Conservation (phyloP, 257 asterid genomes). For the Ilex asprella region DNA sequence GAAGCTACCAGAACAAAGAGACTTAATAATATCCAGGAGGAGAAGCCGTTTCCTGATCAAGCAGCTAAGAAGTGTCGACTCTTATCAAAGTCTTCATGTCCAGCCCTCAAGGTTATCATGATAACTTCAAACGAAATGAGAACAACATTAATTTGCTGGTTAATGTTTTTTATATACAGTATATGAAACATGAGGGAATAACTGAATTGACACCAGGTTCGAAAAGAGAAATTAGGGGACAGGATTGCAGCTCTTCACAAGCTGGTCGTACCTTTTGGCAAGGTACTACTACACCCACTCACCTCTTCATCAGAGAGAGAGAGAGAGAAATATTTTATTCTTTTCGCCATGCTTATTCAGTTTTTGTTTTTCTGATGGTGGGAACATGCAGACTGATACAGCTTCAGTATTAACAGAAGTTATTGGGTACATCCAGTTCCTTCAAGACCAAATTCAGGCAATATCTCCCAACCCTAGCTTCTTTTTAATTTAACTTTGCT, state of each 20-base stretch:
- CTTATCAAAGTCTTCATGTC: conserved; percentile 16
- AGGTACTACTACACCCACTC: conserved; percentile 10
- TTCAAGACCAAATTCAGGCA: conserved; percentile 29
- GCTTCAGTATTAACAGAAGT: conserved; percentile 36
- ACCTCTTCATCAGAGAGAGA: conserved; percentile 2
- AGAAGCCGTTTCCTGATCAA: conserved; percentile 1
- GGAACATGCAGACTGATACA: conserved; percentile 28
- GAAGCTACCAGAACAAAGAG: too few species aligned
- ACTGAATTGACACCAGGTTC: conserved; percentile 10
- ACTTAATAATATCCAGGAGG: too few species aligned
- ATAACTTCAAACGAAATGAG: too few species aligned
- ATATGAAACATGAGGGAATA: too few species aligned
- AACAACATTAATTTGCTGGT: too few species aligned
- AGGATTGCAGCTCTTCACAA: conserved; percentile 38
- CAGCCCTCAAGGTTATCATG: conserved; percentile 18
- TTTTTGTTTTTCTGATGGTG: background rate
- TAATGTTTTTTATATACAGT: too few species aligned
- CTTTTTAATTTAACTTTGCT: too few species aligned
- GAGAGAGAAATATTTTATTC: background rate
- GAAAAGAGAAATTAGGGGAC: conserved; percentile 34
- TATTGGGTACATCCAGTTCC: conserved; percentile 32
- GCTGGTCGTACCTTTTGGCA: conserved; percentile 38
- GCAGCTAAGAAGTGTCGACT: conserved; percentile 23
- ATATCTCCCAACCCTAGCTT: too few species aligned
- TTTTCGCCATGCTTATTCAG: conserved; percentile 9